These are phyloP conservation scores for Aspergillus caelatus DNA, from an alignment of 2,329 filamentous ascomycete genomes.

Conservation along the genomic window DNA sequence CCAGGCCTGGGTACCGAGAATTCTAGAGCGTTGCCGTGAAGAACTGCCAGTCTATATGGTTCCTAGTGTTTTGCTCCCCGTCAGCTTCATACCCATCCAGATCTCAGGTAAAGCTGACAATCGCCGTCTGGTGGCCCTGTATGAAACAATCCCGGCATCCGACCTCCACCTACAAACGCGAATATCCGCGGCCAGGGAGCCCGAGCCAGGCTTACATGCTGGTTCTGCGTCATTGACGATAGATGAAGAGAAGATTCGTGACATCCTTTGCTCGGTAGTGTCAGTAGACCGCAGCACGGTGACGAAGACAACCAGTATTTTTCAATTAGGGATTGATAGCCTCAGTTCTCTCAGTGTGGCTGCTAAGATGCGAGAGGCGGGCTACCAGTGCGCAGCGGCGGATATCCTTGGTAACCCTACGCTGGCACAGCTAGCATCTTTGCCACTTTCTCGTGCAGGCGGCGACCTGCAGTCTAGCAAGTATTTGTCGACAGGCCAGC, in stretches of 20 bases:
- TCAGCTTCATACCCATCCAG: constrained; percentile 13
- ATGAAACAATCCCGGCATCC: constrained; percentile 12
- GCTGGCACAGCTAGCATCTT: neutral
- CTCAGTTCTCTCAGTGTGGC: neutral
- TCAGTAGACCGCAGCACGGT: neutral
- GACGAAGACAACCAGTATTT: neutral
- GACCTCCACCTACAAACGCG: neutral
- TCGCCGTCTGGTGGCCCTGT: constrained; percentile 13
- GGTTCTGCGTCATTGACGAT: neutral
- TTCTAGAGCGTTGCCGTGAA: constrained; percentile 10
- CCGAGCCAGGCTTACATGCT: too few relatives aligned
- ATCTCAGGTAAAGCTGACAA: constrained; percentile 19
- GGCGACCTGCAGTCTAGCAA: too few relatives aligned
- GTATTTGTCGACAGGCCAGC: too few relatives aligned
- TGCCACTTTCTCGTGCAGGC: neutral
- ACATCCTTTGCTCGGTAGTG: neutral
- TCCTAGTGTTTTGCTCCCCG: constrained; percentile 3
- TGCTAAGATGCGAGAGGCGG: neutral
- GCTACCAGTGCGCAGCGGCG: neutral
- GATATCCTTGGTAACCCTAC: neutral
- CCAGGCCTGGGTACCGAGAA: constrained; percentile 14
- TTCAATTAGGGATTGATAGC: neutral
- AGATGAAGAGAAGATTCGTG: neutral
- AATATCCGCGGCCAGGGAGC: too few relatives aligned
- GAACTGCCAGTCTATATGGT: constrained; percentile 19